A percentile compares a stretch with the other conserved stretches of the same genome.
phyloP scores from a whole-genome alignment of 1,284 basidiomycete species.

The Irpex lacteus region DNA sequence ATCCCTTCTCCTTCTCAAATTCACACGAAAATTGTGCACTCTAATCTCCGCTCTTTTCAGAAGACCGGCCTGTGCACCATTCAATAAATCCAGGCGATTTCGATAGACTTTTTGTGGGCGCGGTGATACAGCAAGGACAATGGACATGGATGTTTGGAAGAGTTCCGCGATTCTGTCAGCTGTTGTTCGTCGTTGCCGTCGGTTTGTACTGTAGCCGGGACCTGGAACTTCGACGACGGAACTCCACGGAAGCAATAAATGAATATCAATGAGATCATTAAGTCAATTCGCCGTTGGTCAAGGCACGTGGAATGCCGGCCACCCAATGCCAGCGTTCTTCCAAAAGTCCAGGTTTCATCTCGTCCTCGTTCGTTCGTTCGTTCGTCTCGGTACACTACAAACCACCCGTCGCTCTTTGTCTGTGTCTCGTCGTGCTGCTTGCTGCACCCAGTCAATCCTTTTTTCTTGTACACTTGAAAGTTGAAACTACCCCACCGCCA shows the following conservation, averaged over 20 bases:
- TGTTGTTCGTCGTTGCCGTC: too few species aligned
- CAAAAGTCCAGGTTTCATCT: background rate
- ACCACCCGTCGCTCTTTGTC: background rate
- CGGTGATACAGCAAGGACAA: background rate
- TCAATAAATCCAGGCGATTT: too few species aligned
- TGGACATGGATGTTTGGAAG: too few species aligned
- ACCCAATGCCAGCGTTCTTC: background rate
- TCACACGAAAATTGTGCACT: background rate
- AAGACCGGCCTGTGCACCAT: too few species aligned
- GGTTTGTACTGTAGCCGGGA: too few species aligned
- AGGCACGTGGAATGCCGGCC: background rate
- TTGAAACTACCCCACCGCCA: background rate
- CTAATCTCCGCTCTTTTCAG: background rate
- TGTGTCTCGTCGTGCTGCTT: background rate
- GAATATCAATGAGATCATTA: background rate
- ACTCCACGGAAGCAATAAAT: background rate
- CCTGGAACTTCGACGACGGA: background rate
- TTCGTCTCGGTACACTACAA: background rate
- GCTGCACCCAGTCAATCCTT: background rate
- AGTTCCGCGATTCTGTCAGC: too few species aligned
- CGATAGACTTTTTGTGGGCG: too few species aligned
- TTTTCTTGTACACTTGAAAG: background rate
- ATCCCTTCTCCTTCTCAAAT: background rate
- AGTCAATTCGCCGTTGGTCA: background rate
- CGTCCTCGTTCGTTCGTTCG: background rate